Evolutionary conservation across 2,329 filamentous ascomycete species (phyloP).

Genomic region (Fusarium nodosum): DNA sequence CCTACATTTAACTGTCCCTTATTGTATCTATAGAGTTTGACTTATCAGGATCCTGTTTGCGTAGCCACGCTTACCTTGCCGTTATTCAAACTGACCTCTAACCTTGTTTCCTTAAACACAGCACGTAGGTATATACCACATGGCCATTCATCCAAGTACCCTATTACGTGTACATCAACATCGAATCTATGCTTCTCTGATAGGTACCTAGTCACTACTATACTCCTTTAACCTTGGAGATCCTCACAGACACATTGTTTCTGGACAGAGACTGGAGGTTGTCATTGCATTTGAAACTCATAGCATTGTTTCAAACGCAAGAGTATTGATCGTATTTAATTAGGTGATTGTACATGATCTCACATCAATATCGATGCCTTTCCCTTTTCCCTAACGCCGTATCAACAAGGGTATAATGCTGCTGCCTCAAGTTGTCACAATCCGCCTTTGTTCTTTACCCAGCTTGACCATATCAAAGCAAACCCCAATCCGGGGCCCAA

Average conservation of each 20-base stretch:
- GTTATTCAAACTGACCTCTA: neutral
- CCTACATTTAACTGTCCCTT: too few species aligned
- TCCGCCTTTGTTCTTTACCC: slow-evolving; percentile 8
- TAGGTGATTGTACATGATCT: neutral
- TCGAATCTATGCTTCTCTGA: too few species aligned
- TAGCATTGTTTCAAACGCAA: neutral
- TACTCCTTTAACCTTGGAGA: neutral
- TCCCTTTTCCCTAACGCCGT: slow-evolving; percentile 24
- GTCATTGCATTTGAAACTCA: neutral
- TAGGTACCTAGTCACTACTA: neutral
- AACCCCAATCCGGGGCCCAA: slow-evolving; percentile 6
- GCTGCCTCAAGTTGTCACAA: slow-evolving; percentile 9
- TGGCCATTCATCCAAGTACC: too few species aligned
- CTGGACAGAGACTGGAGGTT: too few species aligned
- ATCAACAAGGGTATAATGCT: slow-evolving; percentile 38
- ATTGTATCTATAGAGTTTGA: neutral
- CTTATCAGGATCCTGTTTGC: neutral
- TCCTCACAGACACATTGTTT: neutral
- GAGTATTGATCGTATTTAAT: neutral
- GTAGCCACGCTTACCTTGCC: neutral
- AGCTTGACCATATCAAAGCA: slow-evolving; percentile 20
- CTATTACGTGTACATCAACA: too few species aligned
- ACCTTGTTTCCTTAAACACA: neutral
- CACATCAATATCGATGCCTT: slow-evolving; percentile 1
- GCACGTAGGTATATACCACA: too few species aligned